Percentiles rank a stretch among this genome's conserved stretches.
Evolutionary conservation across 495 filamentous ascomycete species (phyloP).

Genomic region (Penicillium paxilli): DNA sequence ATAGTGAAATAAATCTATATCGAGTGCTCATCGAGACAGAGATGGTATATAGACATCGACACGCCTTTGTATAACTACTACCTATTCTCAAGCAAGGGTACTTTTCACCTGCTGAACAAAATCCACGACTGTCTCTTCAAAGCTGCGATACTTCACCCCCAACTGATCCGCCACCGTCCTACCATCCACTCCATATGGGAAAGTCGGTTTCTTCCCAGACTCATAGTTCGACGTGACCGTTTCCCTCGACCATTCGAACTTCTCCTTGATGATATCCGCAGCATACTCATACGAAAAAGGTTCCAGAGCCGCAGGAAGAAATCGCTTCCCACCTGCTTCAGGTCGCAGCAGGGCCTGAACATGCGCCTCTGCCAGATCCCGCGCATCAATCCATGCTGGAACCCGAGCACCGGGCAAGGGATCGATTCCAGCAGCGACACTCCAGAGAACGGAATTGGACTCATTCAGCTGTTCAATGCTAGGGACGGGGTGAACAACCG

Average conservation of each 20-base stretch:
- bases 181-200: constrained; percentile 39
- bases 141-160: constrained; percentile 35
- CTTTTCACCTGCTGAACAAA: constrained; percentile 51
- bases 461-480: constrained; percentile 34
- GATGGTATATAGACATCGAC: no score
- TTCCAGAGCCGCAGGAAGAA: constrained; percentile 31
- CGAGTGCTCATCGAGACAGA: no score
- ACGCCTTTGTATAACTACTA: no score
- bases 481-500: constrained; percentile 36
- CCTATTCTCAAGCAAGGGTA: background rate
- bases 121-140: constrained; percentile 39
- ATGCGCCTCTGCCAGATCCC: constrained; percentile 45
- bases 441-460: constrained; percentile 37
- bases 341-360: constrained; percentile 33
- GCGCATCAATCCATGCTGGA: constrained; percentile 45
- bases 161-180: constrained; percentile 39
- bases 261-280: constrained; percentile 33
- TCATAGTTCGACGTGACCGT: constrained; percentile 29
- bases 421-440: constrained; percentile 25
- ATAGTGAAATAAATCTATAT: no score
- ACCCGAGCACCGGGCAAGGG: constrained; percentile 33
- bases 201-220: constrained; percentile 23
- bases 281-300: constrained; percentile 41
- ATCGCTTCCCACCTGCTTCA: constrained; percentile 38
- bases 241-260: constrained; percentile 28